phyloP scores from a whole-genome alignment of 306 rosid genomes.

The Trifolium subterraneum region DNA sequence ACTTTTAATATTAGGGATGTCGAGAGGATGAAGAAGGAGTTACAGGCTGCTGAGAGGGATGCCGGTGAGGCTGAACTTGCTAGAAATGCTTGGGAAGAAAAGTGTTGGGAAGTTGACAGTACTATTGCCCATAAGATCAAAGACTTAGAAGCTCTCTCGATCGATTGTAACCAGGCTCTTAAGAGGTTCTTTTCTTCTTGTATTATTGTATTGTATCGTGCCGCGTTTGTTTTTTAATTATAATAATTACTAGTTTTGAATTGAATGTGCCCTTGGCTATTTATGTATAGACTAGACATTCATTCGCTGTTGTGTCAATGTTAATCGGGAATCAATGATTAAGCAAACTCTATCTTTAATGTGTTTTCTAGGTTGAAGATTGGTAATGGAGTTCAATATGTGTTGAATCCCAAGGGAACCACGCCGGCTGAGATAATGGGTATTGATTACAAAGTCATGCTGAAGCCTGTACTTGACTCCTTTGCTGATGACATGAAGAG shows the following conservation, averaged over 20 bases:
- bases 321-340: background rate
- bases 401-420: conserved; percentile 71
- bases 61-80: conserved; percentile 67
- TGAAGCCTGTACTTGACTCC: conserved; percentile 70
- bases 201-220: background rate
- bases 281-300: background rate
- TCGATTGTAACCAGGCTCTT: conserved; percentile 80
- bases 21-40: conserved; percentile 90
- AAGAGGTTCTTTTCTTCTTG: conserved; percentile 57
- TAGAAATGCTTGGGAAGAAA: conserved; percentile 81
- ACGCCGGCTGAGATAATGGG: conserved; percentile 86
- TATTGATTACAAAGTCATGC: conserved; percentile 61
- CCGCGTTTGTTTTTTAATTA: background rate
- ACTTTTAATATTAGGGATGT: conserved; percentile 73
- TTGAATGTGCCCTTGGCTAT: background rate
- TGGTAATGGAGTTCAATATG: conserved; percentile 66
- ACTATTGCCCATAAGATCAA: conserved; percentile 56
- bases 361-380: conserved; percentile 74
- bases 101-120: conserved; percentile 72
- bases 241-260: background rate
- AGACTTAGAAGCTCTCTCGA: conserved; percentile 70
- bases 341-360: background rate
- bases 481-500: conserved; percentile 63
- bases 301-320: background rate
- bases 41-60: conserved; percentile 90